Evolutionary conservation across 495 filamentous ascomycete genomes (phyloP).

Genomic region (Tetracladium setigerum): DNA sequence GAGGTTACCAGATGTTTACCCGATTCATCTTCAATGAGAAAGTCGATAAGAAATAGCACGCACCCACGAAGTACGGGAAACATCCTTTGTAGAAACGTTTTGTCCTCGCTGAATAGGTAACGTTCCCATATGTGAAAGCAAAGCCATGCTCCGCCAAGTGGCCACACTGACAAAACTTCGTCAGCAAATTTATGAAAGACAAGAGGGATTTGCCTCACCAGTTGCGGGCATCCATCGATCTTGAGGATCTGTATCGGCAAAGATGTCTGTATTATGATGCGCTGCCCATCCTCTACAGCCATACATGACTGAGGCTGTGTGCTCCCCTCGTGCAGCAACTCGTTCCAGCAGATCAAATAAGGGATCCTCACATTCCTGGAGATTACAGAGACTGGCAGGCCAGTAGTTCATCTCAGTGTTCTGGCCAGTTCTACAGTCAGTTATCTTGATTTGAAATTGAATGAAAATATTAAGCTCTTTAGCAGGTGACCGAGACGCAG

Average conservation of each 20-base stretch:
- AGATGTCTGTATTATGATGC: slow-evolving; percentile 41
- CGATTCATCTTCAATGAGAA: slow-evolving; percentile 32
- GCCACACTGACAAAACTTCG: slow-evolving; percentile 28
- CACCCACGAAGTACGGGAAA: slow-evolving; percentile 28
- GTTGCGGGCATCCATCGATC: slow-evolving; percentile 39
- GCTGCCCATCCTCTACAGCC: slow-evolving; percentile 37
- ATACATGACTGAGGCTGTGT: slow-evolving; percentile 39
- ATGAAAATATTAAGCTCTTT: no score
- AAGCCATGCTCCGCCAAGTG: slow-evolving; percentile 40
- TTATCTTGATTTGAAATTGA: no score
- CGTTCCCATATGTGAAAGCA: slow-evolving; percentile 40
- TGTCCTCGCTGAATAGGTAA: slow-evolving; percentile 29
- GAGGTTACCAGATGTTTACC: slow-evolving; percentile 31
- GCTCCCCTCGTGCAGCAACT: slow-evolving; percentile 27
- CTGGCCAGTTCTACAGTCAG: no score
- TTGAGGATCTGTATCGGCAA: slow-evolving; percentile 38
- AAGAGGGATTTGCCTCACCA: neutral
- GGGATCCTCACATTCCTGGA: slow-evolving; percentile 23
- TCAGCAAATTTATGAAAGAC: neutral
- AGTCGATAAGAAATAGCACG: slow-evolving; percentile 37
- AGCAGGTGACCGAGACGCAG: no score
- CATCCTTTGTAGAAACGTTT: slow-evolving; percentile 22
- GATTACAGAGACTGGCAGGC: slow-evolving; percentile 38
- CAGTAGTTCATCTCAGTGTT: slow-evolving; percentile 59
- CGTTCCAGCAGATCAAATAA: slow-evolving; percentile 36